Percentiles rank a stretch among this genome's conserved stretches.
Evolutionary conservation across 768 basidiomycete genomes (phyloP).

Genomic region (Sporobolomyces roseus): DNA sequence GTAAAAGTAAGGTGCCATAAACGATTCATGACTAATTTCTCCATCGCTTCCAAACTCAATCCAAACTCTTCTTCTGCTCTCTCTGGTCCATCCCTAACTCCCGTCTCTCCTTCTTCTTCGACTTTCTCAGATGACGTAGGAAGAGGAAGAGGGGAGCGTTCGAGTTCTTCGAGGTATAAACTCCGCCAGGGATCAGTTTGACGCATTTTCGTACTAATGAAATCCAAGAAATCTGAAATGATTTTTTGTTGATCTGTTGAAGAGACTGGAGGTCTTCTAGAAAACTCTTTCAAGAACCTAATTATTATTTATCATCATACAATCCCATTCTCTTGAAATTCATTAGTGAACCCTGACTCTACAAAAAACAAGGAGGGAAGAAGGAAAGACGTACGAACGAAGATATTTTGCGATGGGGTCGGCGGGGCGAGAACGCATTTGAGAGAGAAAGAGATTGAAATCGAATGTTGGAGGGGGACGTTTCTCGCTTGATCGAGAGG

Average conservation of each 20-base stretch:
- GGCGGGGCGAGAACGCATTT: constrained; percentile 80
- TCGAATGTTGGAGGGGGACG: constrained; percentile 58
- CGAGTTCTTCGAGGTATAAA: too few species aligned
- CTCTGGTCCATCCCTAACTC: constrained; percentile 40
- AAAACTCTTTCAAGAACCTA: constrained; percentile 89
- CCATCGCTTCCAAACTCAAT: constrained; percentile 96
- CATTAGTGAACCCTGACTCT: not conserved
- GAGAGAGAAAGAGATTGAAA: constrained; percentile 90
- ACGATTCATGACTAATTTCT: constrained; percentile 98
- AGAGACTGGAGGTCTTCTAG: constrained; percentile 23
- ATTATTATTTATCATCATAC: too few species aligned
- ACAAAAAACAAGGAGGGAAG: not conserved
- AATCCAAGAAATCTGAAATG: constrained; percentile 90
- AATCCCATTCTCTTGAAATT: too few species aligned
- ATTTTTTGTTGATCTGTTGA: constrained; percentile 92
- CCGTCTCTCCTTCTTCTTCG: constrained; percentile 1
- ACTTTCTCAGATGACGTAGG: too few species aligned
- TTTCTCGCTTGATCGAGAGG: too few species aligned
- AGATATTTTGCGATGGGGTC: constrained; percentile 94
- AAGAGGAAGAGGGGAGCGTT: not conserved
- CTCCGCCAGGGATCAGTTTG: constrained; percentile 60
- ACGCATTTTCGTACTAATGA: constrained; percentile 84
- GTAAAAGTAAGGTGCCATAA: constrained; percentile 94
- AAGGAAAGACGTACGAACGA: constrained; percentile 70
- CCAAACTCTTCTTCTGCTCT: constrained; percentile 81